phyloP scores from a whole-genome alignment of 2,329 filamentous ascomycete species.

The Botrytis medusae region DNA sequence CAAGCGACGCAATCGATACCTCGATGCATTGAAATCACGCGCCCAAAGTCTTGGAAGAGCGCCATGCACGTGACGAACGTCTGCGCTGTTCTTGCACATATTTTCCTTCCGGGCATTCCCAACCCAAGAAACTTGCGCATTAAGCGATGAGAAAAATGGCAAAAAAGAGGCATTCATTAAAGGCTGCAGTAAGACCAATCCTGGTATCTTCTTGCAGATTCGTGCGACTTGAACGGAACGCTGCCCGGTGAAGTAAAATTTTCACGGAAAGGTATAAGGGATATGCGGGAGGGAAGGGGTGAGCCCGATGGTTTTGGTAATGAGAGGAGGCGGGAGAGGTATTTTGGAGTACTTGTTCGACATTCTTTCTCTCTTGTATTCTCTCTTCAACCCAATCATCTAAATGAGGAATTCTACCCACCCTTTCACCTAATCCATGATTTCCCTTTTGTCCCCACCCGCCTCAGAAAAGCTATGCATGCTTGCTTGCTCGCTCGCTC shows the following conservation, averaged over 20 bases:
- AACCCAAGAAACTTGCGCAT: not conserved
- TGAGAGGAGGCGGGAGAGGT: not conserved
- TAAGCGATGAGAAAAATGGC: not conserved
- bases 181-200: slow-evolving; percentile 4
- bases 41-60: not conserved
- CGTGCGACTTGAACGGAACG: slow-evolving; percentile 1
- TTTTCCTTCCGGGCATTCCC: not conserved
- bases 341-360: not conserved
- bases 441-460: not conserved
- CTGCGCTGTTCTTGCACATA: not conserved
- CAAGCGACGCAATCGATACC: slow-evolving; percentile 7
- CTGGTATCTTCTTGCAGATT: slow-evolving; percentile 12
- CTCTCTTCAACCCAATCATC: not conserved
- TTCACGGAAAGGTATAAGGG: not conserved
- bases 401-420: not conserved
- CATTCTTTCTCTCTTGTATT: not conserved
- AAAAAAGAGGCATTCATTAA: not conserved
- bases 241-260: slow-evolving; percentile 1
- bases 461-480: not conserved
- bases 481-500: not conserved
- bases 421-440: not conserved
- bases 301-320: not conserved
- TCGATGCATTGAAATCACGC: not conserved
- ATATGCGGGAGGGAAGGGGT: not conserved
- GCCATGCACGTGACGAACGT: not conserved